phyloP scores from a whole-genome alignment of 2,329 filamentous ascomycete genomes.

The Colletotrichum euphorbiae region DNA sequence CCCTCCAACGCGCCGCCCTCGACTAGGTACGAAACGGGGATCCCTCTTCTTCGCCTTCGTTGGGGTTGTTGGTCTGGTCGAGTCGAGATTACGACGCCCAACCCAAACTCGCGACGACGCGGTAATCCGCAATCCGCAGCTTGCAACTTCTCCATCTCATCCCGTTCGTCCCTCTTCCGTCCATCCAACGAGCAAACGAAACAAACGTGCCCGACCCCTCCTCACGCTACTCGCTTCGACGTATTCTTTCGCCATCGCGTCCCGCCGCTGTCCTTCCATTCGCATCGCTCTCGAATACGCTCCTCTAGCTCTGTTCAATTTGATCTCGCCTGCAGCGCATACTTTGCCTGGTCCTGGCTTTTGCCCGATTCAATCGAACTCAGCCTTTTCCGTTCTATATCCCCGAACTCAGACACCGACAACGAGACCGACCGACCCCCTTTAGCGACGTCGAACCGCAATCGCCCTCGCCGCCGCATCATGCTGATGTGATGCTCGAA shows the following conservation, averaged over 20 bases:
- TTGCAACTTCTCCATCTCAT: neutral
- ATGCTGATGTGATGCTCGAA: slow-evolving; percentile 34
- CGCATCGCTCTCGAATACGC: neutral
- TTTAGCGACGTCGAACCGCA: neutral
- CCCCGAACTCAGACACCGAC: slow-evolving; percentile 19
- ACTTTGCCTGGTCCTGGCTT: slow-evolving; percentile 18
- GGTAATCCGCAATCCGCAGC: neutral
- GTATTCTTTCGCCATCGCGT: neutral
- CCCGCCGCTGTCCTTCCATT: neutral
- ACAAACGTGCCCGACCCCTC: slow-evolving; percentile 18
- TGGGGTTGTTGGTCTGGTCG: no score
- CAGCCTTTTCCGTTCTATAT: slow-evolving; percentile 13
- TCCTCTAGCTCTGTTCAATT: neutral
- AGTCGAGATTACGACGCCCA: slow-evolving; percentile 18
- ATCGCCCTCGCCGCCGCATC: slow-evolving; percentile 13
- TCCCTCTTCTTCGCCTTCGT: no score
- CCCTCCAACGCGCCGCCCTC: slow-evolving; percentile 2
- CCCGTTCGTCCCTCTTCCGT: slow-evolving; percentile 2
- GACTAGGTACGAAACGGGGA: no score
- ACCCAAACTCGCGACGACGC: slow-evolving; percentile 23
- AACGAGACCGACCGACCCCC: slow-evolving; percentile 19
- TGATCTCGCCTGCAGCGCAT: slow-evolving; percentile 9
- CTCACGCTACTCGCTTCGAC: neutral
- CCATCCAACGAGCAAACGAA: slow-evolving; percentile 23
- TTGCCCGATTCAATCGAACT: neutral